Evolutionary conservation across 2,329 filamentous ascomycete species (phyloP), one percentile per base, ranked within the genome.

Genomic region (Diplodia seriata): DNA sequence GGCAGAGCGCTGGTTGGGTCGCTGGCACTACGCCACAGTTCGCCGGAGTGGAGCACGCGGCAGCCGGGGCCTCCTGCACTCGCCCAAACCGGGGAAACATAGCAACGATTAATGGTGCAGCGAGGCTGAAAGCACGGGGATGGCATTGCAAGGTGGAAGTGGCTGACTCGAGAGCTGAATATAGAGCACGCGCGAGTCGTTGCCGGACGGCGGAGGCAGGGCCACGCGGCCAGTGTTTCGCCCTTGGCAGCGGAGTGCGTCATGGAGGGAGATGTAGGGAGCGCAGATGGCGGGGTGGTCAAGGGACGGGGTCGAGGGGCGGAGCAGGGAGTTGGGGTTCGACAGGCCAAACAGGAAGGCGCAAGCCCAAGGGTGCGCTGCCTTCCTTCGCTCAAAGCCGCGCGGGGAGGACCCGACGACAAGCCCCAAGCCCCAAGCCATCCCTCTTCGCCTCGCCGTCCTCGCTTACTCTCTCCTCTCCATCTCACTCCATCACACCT

Each of bases 191-290:
- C 29, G 26, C 26, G 57, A 50, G 29, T 62, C 57, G 43, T 20
- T 43, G 14, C 9, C 18, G 20, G 11, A 23, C 9, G 26, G 55
- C 36, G 55, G 55, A 59, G 55, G 18, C 23, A 5, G 31, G 23
- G 57, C 57, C 57, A 50, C 57, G 57, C 43, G 57, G 57, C 57
- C 40, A 47, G 36, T 29, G 57, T 49, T 23, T 36, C 57, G 57
- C 3, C 4, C 57, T 62, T 62, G 57, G 57, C 57, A 18, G 26
- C 18, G 31, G 29, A 29, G 40, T 15, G 43, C 26, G 29, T 62
- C 57, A 36, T 29, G 9, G 20, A 56, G 15, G 54, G 3, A 29
- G 14, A 38, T n/a, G 33, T 23, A 15, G 11, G 33, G 38, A 7
- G 38, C 14, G 56, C 38, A 36, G 56, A 59, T 12, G 18, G 56